These are phyloP conservation scores for Paracamarosporium sp. DNA, from an alignment of 2,329 filamentous ascomycete species.

Conservation along the genomic window DNA sequence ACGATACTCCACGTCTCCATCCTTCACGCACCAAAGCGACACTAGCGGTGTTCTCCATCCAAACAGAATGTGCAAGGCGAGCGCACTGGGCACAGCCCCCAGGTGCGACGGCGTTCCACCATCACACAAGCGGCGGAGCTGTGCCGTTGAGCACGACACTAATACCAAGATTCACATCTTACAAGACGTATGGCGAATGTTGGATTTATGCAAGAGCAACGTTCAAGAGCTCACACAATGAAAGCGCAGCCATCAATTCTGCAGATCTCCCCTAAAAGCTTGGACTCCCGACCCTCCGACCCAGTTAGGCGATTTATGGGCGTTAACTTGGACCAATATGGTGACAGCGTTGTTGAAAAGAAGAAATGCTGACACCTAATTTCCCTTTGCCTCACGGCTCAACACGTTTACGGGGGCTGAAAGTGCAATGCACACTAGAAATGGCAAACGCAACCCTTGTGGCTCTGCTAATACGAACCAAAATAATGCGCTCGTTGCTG, in stretches of 20 bases:
- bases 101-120: conserved; percentile 22
- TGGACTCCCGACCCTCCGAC: neutral
- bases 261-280: neutral
- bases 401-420: neutral
- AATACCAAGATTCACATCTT: conserved; percentile 6
- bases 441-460: conserved; percentile 23
- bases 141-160: conserved; percentile 13
- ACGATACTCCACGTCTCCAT: neutral
- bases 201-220: neutral
- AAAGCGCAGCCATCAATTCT: neutral
- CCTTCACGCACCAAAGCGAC: neutral
- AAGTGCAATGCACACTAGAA: conserved; percentile 20
- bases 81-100: conserved; percentile 17
- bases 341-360: neutral
- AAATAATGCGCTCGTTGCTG: conserved; percentile 22
- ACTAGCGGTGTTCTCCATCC: neutral
- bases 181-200: conserved; percentile 4
- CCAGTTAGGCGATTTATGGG: neutral
- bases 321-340: neutral
- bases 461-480: conserved; percentile 17
- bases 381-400: neutral
- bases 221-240: neutral
- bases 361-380: neutral
- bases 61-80: neutral
- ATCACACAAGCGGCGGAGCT: conserved; percentile 41